Conservation (phyloP, 805 yeast species). For the Kuraishia ogatae region DNA sequence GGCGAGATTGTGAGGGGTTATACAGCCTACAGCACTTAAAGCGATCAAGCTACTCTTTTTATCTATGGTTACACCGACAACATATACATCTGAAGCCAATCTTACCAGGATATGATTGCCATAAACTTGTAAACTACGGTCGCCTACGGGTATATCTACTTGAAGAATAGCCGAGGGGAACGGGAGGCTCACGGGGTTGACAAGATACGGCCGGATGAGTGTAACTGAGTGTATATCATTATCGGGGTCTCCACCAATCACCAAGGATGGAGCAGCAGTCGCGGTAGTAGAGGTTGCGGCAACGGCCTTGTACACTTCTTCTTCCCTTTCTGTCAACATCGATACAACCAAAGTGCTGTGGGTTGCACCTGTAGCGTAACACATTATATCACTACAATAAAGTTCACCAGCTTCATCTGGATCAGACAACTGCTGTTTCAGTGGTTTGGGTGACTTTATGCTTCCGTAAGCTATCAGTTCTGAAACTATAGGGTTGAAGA, state of each 20-base stretch:
- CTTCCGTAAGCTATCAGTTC: not conserved
- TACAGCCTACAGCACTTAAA: not conserved
- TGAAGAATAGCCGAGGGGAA: not conserved
- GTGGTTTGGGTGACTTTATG: not conserved
- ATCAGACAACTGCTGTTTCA: too few relatives aligned
- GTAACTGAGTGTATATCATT: not conserved
- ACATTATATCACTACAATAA: not conserved
- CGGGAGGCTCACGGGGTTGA: not conserved
- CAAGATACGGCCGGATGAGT: not conserved
- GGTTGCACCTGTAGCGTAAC: not conserved
- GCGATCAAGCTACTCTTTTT: not conserved
- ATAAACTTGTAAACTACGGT: constrained; percentile 12
- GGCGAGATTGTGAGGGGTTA: not conserved
- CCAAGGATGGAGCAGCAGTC: not conserved
- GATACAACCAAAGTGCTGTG: not conserved
- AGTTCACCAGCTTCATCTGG: not conserved
- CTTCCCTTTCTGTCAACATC: not conserved
- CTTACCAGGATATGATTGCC: constrained; percentile 12
- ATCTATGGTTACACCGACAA: not conserved
- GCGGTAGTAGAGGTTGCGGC: too few relatives aligned
- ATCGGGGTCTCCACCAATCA: not conserved
- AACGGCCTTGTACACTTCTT: not conserved
- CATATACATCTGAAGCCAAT: not conserved
- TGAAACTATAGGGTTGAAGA: not conserved
- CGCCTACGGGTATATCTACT: constrained; percentile 7